Evolutionary conservation across 345 rosid species (phyloP), one percentile per base, ranked within the genome.

Genomic region (Brassica carinata): DNA sequence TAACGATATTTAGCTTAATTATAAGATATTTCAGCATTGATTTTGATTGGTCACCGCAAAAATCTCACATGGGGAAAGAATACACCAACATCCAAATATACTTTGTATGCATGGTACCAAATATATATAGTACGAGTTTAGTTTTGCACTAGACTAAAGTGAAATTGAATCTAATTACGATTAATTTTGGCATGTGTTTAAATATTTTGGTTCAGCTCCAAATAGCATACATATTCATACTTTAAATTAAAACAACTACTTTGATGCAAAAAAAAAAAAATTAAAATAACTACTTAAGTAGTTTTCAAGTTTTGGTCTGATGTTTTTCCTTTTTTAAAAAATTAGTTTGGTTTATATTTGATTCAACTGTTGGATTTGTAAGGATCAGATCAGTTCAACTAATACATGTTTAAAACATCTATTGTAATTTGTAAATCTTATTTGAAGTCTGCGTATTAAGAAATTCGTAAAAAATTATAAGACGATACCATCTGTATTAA

Each of bases 1-100:
- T 43, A 73, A 48, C 30, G 23, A 31, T 19, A 57, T 58, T 29
- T 36, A 14, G 34, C 59, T 66, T 27, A 8, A 66, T 58, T n/a
- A 23, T 79, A 72, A 72, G 29, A 72, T 57, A 72, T 31, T 8
- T 55, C 51, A 72, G 62, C 72, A 72, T 27, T 64, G 48, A 38
- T 31, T 72, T 79, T 67, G 19, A 78, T 65, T 36, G 67, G 45
- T 72, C 45, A 65, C 77, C 61, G 67, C 61, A 7, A 57, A 66
- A 19, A 65, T 55, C 31, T 71, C 73, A 57, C 77, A 57, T 66
- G 68, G 63, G 43, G 53, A 73, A 62, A 58, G 61, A 26, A 67
- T 72, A 72, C 26, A 64, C 65, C 1, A 53, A 53, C 15, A 53
- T 15, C 59, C 58, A 71, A 19, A 19, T 51, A 48, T 62, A 33